Evolutionary conservation across 2,329 filamentous ascomycete species (phyloP).

Genomic region (Paecilomyces sp.): DNA sequence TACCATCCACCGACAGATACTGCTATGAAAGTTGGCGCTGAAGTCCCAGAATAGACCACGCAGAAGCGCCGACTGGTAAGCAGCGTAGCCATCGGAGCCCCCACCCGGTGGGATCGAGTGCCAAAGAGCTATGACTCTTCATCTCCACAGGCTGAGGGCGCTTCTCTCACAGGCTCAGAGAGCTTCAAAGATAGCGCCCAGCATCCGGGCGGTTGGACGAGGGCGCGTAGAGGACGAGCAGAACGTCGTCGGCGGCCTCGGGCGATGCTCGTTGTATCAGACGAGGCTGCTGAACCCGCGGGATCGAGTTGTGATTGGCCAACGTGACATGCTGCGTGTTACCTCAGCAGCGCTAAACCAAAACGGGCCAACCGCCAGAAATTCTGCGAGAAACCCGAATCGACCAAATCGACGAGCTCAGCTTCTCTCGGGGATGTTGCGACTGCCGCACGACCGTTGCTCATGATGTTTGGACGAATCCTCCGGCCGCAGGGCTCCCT

Average conservation of each 20-base stretch:
- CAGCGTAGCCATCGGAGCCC: slow-evolving; percentile 9
- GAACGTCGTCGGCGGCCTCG: too few species aligned
- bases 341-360: slow-evolving; percentile 22
- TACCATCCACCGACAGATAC: slow-evolving; percentile 6
- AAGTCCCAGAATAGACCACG: slow-evolving; percentile 17
- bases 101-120: slow-evolving; percentile 5
- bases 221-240: neutral
- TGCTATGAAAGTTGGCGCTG: slow-evolving; percentile 22
- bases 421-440: slow-evolving; percentile 8
- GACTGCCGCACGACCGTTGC: slow-evolving; percentile 8
- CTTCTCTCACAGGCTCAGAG: neutral
- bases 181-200: neutral
- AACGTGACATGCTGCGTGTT: slow-evolving; percentile 5
- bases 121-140: slow-evolving; percentile 6
- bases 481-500: slow-evolving; percentile 38
- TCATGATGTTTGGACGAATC: slow-evolving; percentile 37
- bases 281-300: neutral
- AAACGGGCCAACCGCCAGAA: slow-evolving; percentile 22
- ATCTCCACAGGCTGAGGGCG: slow-evolving; percentile 4
- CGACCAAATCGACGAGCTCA: slow-evolving; percentile 2
- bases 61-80: slow-evolving; percentile 15
- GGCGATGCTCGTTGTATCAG: neutral
- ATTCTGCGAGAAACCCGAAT: slow-evolving; percentile 20
- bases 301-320: slow-evolving; percentile 8
- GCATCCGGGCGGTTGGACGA: slow-evolving; percentile 1